Base-by-base conservation (phyloP, 768 basidiomycete genomes). In the Phaeotremella fagi region DNA sequence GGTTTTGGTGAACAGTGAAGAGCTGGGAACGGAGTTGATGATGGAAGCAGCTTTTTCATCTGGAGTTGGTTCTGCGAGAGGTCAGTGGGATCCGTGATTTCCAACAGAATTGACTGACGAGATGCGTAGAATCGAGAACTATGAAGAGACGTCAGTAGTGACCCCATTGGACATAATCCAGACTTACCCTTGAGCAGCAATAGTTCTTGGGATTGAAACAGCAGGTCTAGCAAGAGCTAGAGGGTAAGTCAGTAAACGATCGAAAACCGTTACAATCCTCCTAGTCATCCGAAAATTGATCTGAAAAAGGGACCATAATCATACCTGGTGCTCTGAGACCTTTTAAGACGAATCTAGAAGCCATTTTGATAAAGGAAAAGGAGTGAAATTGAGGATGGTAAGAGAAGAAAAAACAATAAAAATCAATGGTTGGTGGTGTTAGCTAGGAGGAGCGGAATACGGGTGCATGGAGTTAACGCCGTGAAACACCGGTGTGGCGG, bases 1-100 rank as follows among this genome's bases (percentile, higher is more conserved):
- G 41, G 91, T 92, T 80, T 99, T 99, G 74, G 90, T 90, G 80
- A 92, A 81, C 76, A 95, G 80, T 18, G 74, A 75, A 72, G 83
- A 85, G 23, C 74, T 73, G 82, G 90, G 64, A 83, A 91, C 52
- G 83, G 83, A 85, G 77, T 94, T 84, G 68, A 99, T 85, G 66
- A 98, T 82, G 71, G 92, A 84, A 26, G 85, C 83, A 36, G 94
- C 94, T 66, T 86, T 87, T 78, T 95, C 84, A 16, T 84, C 81
- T 47, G 90, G 88, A 16, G 87, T 85, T 12, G 80, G 84, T 44
- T 83, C 67, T 69, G 55, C 29, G 41, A 18, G 28, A 18, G 2
- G 33, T 27, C 31, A 50, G 24, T 37, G 28, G 6, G 9, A 11
- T n/a, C 16, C 25, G 31, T 16, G 15, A 33, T 14, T 55, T 46